Evolutionary conservation across 1,284 basidiomycete species (phyloP), one percentile per base, ranked within the genome.

Genomic region (Fereydounia khargensis): DNA sequence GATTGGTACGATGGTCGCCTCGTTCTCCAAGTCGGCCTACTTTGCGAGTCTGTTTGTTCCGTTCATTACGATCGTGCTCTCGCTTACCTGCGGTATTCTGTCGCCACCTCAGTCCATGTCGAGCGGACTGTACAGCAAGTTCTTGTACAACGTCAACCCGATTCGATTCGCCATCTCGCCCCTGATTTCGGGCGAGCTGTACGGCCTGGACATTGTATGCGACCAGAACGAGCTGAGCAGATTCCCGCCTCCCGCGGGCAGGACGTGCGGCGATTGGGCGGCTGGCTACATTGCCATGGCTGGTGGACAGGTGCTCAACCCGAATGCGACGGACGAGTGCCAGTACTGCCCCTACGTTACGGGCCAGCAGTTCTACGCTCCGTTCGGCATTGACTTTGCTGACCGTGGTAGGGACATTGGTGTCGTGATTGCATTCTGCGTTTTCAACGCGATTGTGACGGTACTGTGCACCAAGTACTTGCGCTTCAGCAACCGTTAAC

Each of bases 41-140:
- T 84, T 90, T 39, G 87, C 88, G 6, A 85, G 87, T 10, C 77
- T 91, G 45, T 86, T 86, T 77, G 90, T 88, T 67, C 86, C 89
- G 5, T 88, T 77, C 63, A 24, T 90, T 38, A 80, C 81, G 35
- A 79, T 89, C 35, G 42, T 62, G 19, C 42, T 70, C 44, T 59
- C 57, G 40, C 41, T 70, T 46, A 60, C 60, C 16, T 70, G 68
- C 33, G 66, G 90, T 78, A 88, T 91, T 23, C 85, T 86, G 2
- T 83, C 89, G 42, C 88, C 88, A 10, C 58, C 60, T 18, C 51
- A 54, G 48, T 33, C 36, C 36, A 65, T 68, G 50, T 47, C 58
- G 32, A 57, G 40, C 19, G 17, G 33, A 36, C 41, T 68, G 24
- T 68, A 61, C 57, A 49, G 40, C 50, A 50, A 65, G 48, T 68